These are phyloP conservation scores for Apiotrichum domesticum DNA, from an alignment of 1,284 basidiomycete species.

Conservation along the genomic window DNA sequence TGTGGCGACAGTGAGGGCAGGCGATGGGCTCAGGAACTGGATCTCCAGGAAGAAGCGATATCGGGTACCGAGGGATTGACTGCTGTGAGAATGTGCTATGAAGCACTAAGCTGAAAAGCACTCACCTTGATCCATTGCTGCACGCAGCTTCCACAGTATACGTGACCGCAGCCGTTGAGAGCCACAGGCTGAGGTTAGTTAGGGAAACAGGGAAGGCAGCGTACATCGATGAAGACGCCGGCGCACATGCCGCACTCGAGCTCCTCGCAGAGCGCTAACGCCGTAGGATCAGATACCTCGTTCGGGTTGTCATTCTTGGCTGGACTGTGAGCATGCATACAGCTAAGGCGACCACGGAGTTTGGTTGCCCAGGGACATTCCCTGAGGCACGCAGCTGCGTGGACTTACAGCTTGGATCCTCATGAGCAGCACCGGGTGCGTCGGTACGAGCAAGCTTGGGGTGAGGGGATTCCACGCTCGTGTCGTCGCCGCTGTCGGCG, in stretches of 20 bases:
- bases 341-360: not conserved
- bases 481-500: conserved; percentile 4
- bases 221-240: conserved; percentile 20
- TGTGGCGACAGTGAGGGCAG: conserved; percentile 21
- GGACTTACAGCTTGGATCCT: not conserved
- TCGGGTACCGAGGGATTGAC: conserved; percentile 62
- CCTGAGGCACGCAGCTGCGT: too few species aligned
- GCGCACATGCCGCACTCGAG: conserved; percentile 25
- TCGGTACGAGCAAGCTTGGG: conserved; percentile 10
- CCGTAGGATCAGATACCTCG: not conserved
- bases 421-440: not conserved
- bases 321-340: not conserved
- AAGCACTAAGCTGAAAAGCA: not conserved
- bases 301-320: not conserved
- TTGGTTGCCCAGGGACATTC: too few species aligned
- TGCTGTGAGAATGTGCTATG: not conserved
- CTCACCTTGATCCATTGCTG: conserved; percentile 21
- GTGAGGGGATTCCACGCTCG: not conserved
- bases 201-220: not conserved
- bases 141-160: conserved; percentile 23
- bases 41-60: conserved; percentile 64
- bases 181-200: conserved; percentile 18
- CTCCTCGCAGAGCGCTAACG: conserved; percentile 15
- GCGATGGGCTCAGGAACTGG: conserved; percentile 58
- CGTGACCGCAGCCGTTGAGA: conserved; percentile 23